phyloP scores from a whole-genome alignment of 2,329 filamentous ascomycete genomes.

The Verticillium zaregamsianum region DNA sequence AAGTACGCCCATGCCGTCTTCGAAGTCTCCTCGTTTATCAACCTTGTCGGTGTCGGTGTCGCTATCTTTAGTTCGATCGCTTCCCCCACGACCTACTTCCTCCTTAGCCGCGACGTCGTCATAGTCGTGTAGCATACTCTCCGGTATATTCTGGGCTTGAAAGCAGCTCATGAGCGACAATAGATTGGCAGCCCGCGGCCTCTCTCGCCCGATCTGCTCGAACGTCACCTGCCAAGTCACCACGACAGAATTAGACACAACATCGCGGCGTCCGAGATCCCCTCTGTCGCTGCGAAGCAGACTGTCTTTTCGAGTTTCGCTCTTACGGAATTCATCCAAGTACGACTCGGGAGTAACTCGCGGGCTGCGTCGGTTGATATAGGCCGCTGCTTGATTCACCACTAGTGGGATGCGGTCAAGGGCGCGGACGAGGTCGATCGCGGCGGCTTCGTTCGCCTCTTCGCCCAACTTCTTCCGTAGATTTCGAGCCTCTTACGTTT shows the following conservation, averaged over 20 bases:
- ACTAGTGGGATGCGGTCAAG: slow-evolving; percentile 26
- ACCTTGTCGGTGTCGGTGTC: too few species aligned
- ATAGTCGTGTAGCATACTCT: background rate
- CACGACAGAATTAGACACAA: slow-evolving; percentile 18
- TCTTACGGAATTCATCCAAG: slow-evolving; percentile 21
- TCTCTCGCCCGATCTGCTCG: slow-evolving; percentile 25
- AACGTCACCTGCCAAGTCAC: slow-evolving; percentile 24
- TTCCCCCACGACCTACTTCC: background rate
- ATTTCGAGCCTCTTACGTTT: background rate
- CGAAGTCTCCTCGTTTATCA: background rate
- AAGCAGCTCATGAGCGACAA: slow-evolving; percentile 44
- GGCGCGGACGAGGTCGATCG: background rate
- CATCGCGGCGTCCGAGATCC: slow-evolving; percentile 4
- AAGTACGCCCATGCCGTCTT: slow-evolving; percentile 26
- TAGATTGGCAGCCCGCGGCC: slow-evolving; percentile 31
- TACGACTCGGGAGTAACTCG: slow-evolving; percentile 22
- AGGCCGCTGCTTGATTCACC: slow-evolving; percentile 23
- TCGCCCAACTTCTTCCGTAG: slow-evolving; percentile 3
- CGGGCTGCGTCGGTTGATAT: slow-evolving; percentile 18
- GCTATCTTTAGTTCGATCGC: too few species aligned
- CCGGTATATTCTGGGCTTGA: slow-evolving; percentile 35
- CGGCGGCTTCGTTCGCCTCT: background rate
- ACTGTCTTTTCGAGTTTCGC: slow-evolving; percentile 17
- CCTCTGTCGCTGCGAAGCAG: slow-evolving; percentile 15
- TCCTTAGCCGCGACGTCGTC: background rate